These are phyloP conservation scores for Vanrija sp. DNA, from an alignment of 1,284 basidiomycete genomes.

Conservation along the genomic window DNA sequence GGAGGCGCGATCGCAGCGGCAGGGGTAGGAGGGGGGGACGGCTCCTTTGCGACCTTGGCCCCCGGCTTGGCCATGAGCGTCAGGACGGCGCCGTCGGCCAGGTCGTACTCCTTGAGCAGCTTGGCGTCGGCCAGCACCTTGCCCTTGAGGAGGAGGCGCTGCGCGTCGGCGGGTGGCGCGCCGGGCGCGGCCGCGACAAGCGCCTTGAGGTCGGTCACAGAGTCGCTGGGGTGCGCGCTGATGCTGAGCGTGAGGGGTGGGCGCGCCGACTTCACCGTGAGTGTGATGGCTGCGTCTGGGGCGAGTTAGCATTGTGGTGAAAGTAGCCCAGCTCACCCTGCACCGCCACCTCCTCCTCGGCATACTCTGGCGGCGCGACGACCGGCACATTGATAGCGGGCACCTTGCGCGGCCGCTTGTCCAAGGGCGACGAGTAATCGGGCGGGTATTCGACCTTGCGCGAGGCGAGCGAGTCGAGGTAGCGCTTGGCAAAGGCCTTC, in stretches of 20 bases:
- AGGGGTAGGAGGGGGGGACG: not conserved
- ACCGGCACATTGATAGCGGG: conserved; percentile 59
- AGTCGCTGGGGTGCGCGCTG: conserved; percentile 65
- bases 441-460: conserved; percentile 68
- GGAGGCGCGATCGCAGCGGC: conserved; percentile 11
- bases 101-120: conserved; percentile 78
- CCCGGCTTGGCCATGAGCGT: conserved; percentile 80
- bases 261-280: conserved; percentile 85
- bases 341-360: conserved; percentile 26
- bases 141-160: conserved; percentile 82
- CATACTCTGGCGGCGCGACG: conserved; percentile 32
- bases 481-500: conserved; percentile 66
- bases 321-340: conserved; percentile 23
- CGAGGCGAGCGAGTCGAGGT: conserved; percentile 62
- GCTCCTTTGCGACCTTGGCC: not conserved
- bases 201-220: conserved; percentile 71
- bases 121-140: conserved; percentile 83
- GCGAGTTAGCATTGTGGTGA: conserved; percentile 3
- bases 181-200: conserved; percentile 62
- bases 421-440: conserved; percentile 70
- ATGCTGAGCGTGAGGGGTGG: conserved; percentile 72
- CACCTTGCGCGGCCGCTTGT: conserved; percentile 67
- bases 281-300: conserved; percentile 52
- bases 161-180: conserved; percentile 63
- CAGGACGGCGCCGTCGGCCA: conserved; percentile 71